Base-by-base conservation (phyloP, 257 asterid species). In the Capsicum rhomboideum region DNA sequence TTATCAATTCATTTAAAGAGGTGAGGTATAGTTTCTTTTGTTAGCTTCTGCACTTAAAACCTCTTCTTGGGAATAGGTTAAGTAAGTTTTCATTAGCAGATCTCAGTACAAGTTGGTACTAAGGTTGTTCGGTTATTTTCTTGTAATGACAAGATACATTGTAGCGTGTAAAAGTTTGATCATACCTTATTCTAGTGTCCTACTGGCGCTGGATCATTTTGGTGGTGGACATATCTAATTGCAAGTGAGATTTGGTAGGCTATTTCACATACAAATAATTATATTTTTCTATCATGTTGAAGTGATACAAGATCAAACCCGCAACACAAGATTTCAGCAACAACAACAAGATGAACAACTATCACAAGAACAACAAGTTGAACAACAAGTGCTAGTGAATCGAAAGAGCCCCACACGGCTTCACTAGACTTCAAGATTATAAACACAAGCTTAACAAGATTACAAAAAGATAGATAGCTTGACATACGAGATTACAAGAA, bases 1-100 rank as follows among this genome's bases (percentile, higher is more conserved):
- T 93, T 86, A 92, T 97, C 78, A 94, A 97, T 91, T 89, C 97
- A 63, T 85, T 97, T 89, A 97, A 97, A 94, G 99, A 97, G 99
- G 99, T 95, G 82, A 91, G 93, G 90, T 90, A 87, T 84, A 87
- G 56, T 21, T 61, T 37, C 83, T 75, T 49, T 75, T 49, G 61
- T 49, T 82, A 49, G 49, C 80, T 66, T 67, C 82, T 83, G 58
- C 77, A 64, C 49, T 31, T 85, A 78, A 75, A 78, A 21, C 72
- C 26, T 64, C 49, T 4, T n/a, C 53, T 8, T 58, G 40, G 37
- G 40, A 17, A 58, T 55, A 80, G 83, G 56, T 58, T 13, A 58
- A 42, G 52, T 44, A 80, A 56, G 74, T 80, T 37, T 34, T 56
- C n/a, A 37, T 6, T 29, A 67, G 31, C 44, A 67, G n/a, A 67